phyloP scores from a whole-genome alignment of 108 stramenopile species.

The Nitzschia sp. region DNA sequence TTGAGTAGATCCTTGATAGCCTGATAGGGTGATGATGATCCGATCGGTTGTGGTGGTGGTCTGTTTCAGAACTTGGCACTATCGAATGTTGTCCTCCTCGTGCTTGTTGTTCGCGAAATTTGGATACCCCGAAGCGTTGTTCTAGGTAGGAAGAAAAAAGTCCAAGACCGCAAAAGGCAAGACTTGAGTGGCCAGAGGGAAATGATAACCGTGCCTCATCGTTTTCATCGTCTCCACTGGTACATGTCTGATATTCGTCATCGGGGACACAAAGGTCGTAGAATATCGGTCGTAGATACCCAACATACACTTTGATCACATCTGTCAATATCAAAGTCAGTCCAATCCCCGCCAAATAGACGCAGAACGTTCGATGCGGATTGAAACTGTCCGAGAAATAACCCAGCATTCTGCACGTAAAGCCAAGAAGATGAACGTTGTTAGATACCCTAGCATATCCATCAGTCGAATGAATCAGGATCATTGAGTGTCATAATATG shows the following conservation, averaged over 20 bases:
- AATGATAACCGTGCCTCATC: slow-evolving; percentile 43
- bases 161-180: slow-evolving; percentile 46
- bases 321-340: slow-evolving; percentile 36
- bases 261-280: slow-evolving; percentile 49
- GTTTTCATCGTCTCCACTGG: slow-evolving; percentile 5
- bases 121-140: slow-evolving; percentile 22
- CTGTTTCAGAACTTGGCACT: not conserved
- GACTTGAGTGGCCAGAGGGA: slow-evolving; percentile 53
- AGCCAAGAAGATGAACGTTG: too few species aligned
- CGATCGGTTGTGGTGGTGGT: not conserved
- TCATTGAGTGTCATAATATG: too few species aligned
- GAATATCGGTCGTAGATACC: slow-evolving; percentile 63
- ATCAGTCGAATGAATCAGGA: too few species aligned
- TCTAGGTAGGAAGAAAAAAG: slow-evolving; percentile 46
- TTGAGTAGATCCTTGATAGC: slow-evolving; percentile 12
- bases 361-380: slow-evolving; percentile 41
- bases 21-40: not conserved
- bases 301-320: slow-evolving; percentile 49
- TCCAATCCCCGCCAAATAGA: slow-evolving; percentile 38
- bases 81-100: not conserved
- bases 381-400: not conserved
- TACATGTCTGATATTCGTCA: slow-evolving; percentile 38
- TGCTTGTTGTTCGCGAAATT: not conserved
- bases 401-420: not conserved
- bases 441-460: too few species aligned